A percentile compares a stretch with the other conserved stretches of the same genome.
Evolutionary conservation across 805 yeast genomes (phyloP).

Genomic region (Candida nonsorbophila): DNA sequence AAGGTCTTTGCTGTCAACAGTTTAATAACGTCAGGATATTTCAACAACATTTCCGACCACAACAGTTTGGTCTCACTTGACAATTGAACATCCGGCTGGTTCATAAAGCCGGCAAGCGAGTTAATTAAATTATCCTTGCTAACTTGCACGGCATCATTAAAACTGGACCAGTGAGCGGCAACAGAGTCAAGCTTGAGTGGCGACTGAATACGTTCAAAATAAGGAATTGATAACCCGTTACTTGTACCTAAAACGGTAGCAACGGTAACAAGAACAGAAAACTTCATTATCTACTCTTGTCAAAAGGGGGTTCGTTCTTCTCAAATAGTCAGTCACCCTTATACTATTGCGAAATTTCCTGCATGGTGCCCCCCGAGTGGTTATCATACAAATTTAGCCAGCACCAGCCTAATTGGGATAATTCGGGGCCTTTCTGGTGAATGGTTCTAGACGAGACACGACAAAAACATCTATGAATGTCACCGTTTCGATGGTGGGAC

Average conservation of each 20-base stretch:
- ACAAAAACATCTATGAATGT: too few species aligned
- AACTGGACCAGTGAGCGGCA: too few species aligned
- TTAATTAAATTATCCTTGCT: constrained; percentile 30
- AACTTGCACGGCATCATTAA: constrained; percentile 2
- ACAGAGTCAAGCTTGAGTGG: too few species aligned
- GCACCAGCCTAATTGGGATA: too few species aligned
- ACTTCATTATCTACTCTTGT: constrained; percentile 9
- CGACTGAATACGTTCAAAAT: too few species aligned
- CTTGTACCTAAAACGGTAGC: constrained; percentile 11
- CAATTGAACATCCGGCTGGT: constrained; percentile 45
- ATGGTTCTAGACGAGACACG: too few species aligned
- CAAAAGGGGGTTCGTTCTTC: too few species aligned
- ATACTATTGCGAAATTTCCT: constrained; percentile 1
- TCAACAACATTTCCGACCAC: constrained; percentile 61
- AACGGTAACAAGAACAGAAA: constrained; percentile 8
- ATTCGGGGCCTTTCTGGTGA: too few species aligned
- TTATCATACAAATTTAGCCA: too few species aligned
- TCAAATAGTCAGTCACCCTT: too few species aligned
- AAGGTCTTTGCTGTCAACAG: constrained; percentile 51
- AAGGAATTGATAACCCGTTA: constrained; percentile 16
- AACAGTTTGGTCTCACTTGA: constrained; percentile 44
- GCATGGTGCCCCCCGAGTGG: too few species aligned
- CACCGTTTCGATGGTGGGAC: not conserved
- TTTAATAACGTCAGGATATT: constrained; percentile 53
- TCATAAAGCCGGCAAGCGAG: constrained; percentile 47